These are phyloP conservation scores for Ambrosia trifida DNA, from an alignment of 129 eudicot species.

Conservation along the genomic window DNA sequence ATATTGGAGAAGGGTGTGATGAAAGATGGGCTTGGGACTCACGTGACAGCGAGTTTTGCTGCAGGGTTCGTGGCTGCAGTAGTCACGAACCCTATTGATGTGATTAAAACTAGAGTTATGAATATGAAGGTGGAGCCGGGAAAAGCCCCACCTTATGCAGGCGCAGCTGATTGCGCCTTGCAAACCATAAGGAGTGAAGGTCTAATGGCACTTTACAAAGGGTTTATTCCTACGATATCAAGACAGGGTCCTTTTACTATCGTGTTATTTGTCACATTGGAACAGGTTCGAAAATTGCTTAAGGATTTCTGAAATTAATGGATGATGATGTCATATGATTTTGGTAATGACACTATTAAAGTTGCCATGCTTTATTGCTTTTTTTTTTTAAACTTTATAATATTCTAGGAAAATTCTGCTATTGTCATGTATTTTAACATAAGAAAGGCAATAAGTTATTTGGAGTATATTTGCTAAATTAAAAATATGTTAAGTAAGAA, in stretches of 20 bases:
- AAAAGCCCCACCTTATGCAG: slow-evolving; percentile 55
- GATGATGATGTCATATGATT: slow-evolving; percentile 41
- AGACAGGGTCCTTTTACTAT: slow-evolving; percentile 92
- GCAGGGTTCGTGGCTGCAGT: slow-evolving; percentile 94
- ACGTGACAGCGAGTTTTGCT: slow-evolving; percentile 82
- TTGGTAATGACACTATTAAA: not conserved
- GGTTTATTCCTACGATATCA: slow-evolving; percentile 82
- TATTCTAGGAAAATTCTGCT: not conserved
- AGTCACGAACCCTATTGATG: slow-evolving; percentile 82
- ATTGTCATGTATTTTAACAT: not conserved
- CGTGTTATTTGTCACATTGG: slow-evolving; percentile 86
- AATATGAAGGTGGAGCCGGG: slow-evolving; percentile 80
- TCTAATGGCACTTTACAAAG: slow-evolving; percentile 75
- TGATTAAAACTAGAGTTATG: slow-evolving; percentile 84
- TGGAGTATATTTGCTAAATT: not conserved
- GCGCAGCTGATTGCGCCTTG: slow-evolving; percentile 71
- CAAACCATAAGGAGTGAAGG: slow-evolving; percentile 67
- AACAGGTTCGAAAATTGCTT: slow-evolving; percentile 78
- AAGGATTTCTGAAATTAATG: slow-evolving; percentile 59
- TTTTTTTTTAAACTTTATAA: not conserved
- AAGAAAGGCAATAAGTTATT: not conserved
- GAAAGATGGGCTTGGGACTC: slow-evolving; percentile 87
- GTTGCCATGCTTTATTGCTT: slow-evolving; percentile 1
- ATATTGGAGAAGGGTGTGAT: slow-evolving; percentile 45
- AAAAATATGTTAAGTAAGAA: not conserved